phyloP scores from a whole-genome alignment of 2,329 filamentous ascomycete species.

The Alternaria hordeiaustralica region DNA sequence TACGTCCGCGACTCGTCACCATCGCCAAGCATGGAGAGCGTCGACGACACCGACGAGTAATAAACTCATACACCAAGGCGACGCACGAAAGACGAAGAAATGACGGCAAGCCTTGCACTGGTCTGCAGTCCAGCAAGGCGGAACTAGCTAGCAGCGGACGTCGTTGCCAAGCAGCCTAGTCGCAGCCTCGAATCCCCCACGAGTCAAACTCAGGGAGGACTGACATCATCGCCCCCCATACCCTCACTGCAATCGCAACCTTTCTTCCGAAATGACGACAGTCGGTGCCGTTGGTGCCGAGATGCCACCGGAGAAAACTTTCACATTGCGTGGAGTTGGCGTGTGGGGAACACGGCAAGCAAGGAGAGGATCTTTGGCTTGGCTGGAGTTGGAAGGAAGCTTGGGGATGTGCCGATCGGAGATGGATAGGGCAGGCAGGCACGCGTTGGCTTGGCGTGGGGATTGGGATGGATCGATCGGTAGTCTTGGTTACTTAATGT shows the following conservation, averaged over 20 bases:
- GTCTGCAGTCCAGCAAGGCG: not conserved
- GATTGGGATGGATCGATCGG: not conserved
- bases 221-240: not conserved
- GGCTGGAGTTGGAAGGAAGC: not conserved
- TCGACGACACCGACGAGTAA: slow-evolving; percentile 34
- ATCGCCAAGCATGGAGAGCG: slow-evolving; percentile 37
- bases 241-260: not conserved
- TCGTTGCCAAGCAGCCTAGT: not conserved
- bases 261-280: not conserved
- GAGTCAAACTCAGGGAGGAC: not conserved
- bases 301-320: slow-evolving; percentile 1
- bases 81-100: not conserved
- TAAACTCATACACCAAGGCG: slow-evolving; percentile 10
- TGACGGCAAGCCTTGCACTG: slow-evolving; percentile 1
- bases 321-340: not conserved
- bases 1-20: slow-evolving; percentile 33
- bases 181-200: not conserved
- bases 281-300: not conserved
- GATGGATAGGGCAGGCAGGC: slow-evolving; percentile 1
- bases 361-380: not conserved
- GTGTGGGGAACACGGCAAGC: not conserved
- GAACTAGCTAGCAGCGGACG: not conserved
- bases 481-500: slow-evolving; percentile 2
- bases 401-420: not conserved
- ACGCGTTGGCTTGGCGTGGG: slow-evolving; percentile 4